Base-by-base conservation (phyloP, 306 rosid species). In the Abrus pulchellus region DNA sequence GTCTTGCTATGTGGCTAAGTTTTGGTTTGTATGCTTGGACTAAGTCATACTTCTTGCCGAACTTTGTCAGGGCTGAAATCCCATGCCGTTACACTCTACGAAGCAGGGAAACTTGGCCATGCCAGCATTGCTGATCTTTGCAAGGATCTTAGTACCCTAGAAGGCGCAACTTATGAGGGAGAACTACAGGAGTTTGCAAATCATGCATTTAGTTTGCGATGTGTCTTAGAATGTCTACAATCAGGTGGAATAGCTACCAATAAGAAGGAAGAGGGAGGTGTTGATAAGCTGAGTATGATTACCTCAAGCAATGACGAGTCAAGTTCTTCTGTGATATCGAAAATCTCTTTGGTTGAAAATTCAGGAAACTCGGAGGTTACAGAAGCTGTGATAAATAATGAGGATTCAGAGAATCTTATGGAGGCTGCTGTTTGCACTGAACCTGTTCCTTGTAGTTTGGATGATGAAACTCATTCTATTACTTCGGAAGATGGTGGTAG, bases 81-180 rank as follows among this genome's bases (percentile, higher is more conserved):
- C 65, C 99, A 95, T 92, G 99, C 99, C 27, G 98, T 95, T 68
- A 95, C 98, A 9, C 93, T 95, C 49, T 95, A 95, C 67, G 99
- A 95, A 83, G 99, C 94, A 36, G 99, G 98, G 43, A 95, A 95
- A 82, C 76, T 95, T 89, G 98, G 97, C 74, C 94, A 95, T 92
- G 88, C 93, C 69, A 87, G 97, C 78, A 95, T 95, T 82, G 59
- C 90, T 30, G 98, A 95, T 89, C 99, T 95, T 77, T 95, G 99
- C 85, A 90, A 93, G 84, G 97, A 93, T 90, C 94, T 95, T 62
- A 81, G 94, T 70, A 91, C 98, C 4, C 72, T 95, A 80, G 97
- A 93, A 82, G 87, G 98, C 68, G 74, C 97, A 80, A 95, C 83
- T 83, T 95, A 91, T 84, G 98, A 95, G 88, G 99, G 98, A 71